Conservation (phyloP, 257 asterid genomes). For the Solanum lycopersicoides region DNA sequence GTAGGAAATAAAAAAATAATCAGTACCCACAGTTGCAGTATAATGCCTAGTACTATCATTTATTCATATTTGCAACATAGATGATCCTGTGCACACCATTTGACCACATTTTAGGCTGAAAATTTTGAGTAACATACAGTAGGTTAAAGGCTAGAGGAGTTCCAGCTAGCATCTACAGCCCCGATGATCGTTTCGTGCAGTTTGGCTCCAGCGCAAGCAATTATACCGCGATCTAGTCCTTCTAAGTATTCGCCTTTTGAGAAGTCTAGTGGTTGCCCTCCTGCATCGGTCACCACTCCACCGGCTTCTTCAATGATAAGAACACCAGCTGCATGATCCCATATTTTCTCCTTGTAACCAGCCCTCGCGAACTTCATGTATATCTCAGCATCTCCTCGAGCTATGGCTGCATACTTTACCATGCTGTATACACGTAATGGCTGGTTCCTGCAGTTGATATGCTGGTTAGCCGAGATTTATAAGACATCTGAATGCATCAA, state of each 20-base stretch:
- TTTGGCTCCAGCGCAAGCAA: slow-evolving; percentile 57
- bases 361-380: slow-evolving; percentile 77
- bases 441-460: slow-evolving; percentile 41
- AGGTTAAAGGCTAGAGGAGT: slow-evolving; percentile 55
- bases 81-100: background rate
- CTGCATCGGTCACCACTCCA: slow-evolving; percentile 80
- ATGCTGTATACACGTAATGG: slow-evolving; percentile 65
- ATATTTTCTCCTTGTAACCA: slow-evolving; percentile 82
- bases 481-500: background rate
- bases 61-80: background rate
- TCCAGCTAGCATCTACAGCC: slow-evolving; percentile 86
- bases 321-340: slow-evolving; percentile 95
- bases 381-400: slow-evolving; percentile 78
- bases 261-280: slow-evolving; percentile 61
- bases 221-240: slow-evolving; percentile 79
- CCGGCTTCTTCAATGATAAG: slow-evolving; percentile 77
- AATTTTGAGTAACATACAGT: background rate
- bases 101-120: background rate
- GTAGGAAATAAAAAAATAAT: background rate
- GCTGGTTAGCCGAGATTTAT: background rate
- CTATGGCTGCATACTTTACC: slow-evolving; percentile 88
- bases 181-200: slow-evolving; percentile 60
- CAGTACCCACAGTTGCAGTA: background rate
- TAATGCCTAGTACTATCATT: background rate
- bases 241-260: slow-evolving; percentile 65